Evolutionary conservation across 345 rosid genomes (phyloP).

Genomic region (Rubroshorea leprosula): DNA sequence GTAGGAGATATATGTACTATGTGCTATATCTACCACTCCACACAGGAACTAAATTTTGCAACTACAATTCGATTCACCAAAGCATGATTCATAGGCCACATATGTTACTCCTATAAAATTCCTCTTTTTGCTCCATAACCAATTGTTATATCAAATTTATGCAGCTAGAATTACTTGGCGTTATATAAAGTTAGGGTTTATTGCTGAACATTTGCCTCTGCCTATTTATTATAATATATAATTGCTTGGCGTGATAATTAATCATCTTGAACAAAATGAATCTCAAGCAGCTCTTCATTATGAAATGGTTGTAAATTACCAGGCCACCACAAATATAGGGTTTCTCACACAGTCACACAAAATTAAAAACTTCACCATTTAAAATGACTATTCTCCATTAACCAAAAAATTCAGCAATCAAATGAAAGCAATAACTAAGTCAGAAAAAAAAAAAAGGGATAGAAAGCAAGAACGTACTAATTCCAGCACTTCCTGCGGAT

Average conservation of each 20-base stretch:
- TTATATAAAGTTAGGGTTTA: no score
- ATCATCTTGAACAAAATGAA: no score
- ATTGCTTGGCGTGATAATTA: neutral
- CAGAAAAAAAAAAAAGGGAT: no score
- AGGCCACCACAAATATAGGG: neutral
- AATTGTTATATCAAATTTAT: neutral
- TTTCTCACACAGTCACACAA: constrained; percentile 7
- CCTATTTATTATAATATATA: no score
- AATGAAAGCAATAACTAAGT: constrained; percentile 25
- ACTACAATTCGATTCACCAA: no score
- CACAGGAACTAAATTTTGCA: neutral
- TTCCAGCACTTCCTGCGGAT: constrained; percentile 96
- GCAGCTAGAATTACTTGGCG: neutral
- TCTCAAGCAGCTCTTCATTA: no score
- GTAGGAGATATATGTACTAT: no score
- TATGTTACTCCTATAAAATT: neutral
- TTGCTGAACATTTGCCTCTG: no score
- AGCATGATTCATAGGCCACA: no score
- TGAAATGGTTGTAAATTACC: neutral
- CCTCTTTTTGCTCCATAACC: neutral
- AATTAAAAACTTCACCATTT: neutral
- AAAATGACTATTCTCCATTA: neutral
- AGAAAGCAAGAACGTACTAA: constrained; percentile 55
- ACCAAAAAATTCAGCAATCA: neutral
- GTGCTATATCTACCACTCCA: neutral